Base-by-base conservation (phyloP, 495 filamentous ascomycete genomes). In the Aspergillus indologenus region DNA sequence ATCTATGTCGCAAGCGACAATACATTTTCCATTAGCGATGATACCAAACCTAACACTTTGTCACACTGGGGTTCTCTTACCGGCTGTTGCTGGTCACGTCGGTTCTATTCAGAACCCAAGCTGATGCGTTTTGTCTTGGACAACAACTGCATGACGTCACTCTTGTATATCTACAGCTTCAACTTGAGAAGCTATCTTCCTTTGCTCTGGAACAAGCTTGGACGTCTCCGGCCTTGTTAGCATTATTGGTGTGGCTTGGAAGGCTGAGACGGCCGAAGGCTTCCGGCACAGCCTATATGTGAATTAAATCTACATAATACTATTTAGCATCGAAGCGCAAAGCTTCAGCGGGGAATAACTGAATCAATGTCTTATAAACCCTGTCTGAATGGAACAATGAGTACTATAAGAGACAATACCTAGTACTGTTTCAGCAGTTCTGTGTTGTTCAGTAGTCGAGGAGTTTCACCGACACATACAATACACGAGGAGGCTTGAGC, bases 51-150 rank as follows among this genome's bases (percentile, higher is more conserved):
- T 24, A 8, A 22, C 18, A 34, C 15, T 47, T 12, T 19, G 19
- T 45, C 18, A 23, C 45, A 15, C 3, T 29, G 7, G 15, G 15
- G 20, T 22, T 7, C 31, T n/a, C 6, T 52, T 54, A 18, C 23
- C 48, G 29, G 29, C 18, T 21, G 9, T 45, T 56, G 43, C 54
- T 26, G 43, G 48, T 31, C 48, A 51, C 23, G 29, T 31, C 29
- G 48, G 48, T 51, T 7, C n/a, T 11, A 29, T 26, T 19, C 14
- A 8, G 22, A 51, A 14, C 21, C 21, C 29, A 15, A 31, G 24
- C 11, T 51, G 29, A 19, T 45, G 52, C 3, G 26, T 18, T 23
- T 20, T 43, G 21, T 21, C 29, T 43, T 19, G 7, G 1, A 1
- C 8, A 18, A 20, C 7, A 21, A 43, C 26, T 48, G 20, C 19